phyloP scores from a whole-genome alignment of 257 asterid species.

The Solanum rostratum region DNA sequence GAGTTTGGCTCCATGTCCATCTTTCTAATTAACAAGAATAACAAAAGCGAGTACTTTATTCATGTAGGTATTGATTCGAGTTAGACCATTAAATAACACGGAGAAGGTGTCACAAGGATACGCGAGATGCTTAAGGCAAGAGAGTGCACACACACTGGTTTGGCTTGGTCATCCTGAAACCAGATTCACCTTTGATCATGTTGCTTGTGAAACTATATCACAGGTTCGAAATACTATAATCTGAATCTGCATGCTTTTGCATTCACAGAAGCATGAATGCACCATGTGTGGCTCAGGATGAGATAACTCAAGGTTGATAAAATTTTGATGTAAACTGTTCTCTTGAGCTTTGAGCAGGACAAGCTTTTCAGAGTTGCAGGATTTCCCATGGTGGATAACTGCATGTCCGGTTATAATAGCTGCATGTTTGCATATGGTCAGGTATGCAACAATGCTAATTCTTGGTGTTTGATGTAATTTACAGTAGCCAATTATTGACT shows the following conservation, averaged over 20 bases:
- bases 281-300: neutral
- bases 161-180: conserved; percentile 79
- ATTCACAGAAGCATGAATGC: neutral
- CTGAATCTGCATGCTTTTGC: neutral
- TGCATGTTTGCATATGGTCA: conserved; percentile 95
- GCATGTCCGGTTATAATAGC: conserved; percentile 90
- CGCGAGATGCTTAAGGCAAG: conserved; percentile 68
- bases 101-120: conserved; percentile 62
- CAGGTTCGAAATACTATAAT: conserved; percentile 42
- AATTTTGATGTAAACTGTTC: neutral
- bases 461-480: neutral
- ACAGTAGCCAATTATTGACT: neutral
- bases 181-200: conserved; percentile 77
- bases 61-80: conserved; percentile 64
- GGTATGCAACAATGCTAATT: conserved; percentile 19
- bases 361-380: conserved; percentile 73
- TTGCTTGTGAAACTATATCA: conserved; percentile 65
- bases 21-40: neutral
- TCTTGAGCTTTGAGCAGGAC: conserved; percentile 31
- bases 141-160: conserved; percentile 46
- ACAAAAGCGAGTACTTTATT: neutral
- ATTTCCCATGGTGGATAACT: conserved; percentile 83
- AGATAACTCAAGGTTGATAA: neutral
- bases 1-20: neutral
- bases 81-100: conserved; percentile 49